Base-by-base conservation (phyloP, 306 rosid genomes). In the Delonix regia region DNA sequence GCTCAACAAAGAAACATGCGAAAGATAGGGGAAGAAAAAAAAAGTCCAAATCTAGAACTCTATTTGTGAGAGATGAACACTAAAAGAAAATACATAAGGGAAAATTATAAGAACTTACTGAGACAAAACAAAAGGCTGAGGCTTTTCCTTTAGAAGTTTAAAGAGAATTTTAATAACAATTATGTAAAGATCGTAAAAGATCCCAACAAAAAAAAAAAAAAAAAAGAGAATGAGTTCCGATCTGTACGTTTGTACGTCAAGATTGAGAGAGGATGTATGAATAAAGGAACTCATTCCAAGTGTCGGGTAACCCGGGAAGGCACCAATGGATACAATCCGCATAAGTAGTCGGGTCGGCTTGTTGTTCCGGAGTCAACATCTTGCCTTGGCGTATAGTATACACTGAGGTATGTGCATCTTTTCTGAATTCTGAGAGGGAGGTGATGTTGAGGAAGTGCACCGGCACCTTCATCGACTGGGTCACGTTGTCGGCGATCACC, bases 311-410 rank as follows among this genome's bases (percentile, higher is more conserved):
- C 59, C 99, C 99, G 0, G 98, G 99, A 19, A 96, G 86, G 64
- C 99, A 96, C 99, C 99, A 93, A 53, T 96, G 99, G 75, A 96
- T 96, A 51, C 99, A 96, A 77, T 96, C 99, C 2, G 99, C 99
- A 33, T 88, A 93, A 30, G 89, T 96, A 33, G 86, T 71, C 0
- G 98, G 99, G 70, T 96, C 98, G 4, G 99, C 90, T 64, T 96
- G 97, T 49, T 96, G 99, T 45, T 91, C 97, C 7, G 86, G 85
- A 6, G 96, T 91, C 34, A 96, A 60, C 97, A 96, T 86, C 49
- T 96, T 93, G 41, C 99, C 99, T 56, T 96, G 99, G 0, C 98
- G 89, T 42, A 96, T 96, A 61, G 99, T 96, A 60, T 91, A 39
- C 49, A 96, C 97, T 2, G 99, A 93, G 28, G 99, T 96, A 42